These are phyloP conservation scores for Penicillium coprophilum DNA, from an alignment of 495 filamentous ascomycete species.

Conservation along the genomic window DNA sequence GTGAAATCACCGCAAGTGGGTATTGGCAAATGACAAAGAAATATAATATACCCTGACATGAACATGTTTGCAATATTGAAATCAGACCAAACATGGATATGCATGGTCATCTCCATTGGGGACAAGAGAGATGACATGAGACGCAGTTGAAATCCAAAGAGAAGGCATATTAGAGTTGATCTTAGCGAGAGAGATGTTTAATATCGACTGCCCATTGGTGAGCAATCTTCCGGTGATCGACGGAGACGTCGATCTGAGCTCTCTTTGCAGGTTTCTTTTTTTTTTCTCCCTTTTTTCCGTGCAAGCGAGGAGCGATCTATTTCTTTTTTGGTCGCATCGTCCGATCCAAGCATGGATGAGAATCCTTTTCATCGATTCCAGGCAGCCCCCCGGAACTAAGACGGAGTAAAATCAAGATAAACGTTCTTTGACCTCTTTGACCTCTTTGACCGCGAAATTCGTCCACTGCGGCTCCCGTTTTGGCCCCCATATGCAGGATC, in stretches of 20 bases:
- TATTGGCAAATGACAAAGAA: background rate
- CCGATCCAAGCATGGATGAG: constrained; percentile 23
- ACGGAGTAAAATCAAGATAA: background rate
- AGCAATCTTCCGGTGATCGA: constrained; percentile 41
- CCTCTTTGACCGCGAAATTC: background rate
- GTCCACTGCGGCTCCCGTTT: background rate
- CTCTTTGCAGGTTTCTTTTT: background rate
- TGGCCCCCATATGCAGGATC: background rate
- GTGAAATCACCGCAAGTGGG: background rate
- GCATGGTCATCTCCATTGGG: background rate
- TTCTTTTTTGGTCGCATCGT: constrained; percentile 16
- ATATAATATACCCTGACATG: background rate
- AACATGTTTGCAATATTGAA: constrained; percentile 28
- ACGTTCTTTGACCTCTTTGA: constrained; percentile 1
- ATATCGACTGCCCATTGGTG: constrained; percentile 36
- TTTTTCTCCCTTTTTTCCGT: background rate
- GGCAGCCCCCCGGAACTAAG: background rate
- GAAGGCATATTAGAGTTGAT: constrained; percentile 27
- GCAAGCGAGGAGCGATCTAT: constrained; percentile 14
- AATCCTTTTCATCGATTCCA: constrained; percentile 14
- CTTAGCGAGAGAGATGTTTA: constrained; percentile 28
- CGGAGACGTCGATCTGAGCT: constrained; percentile 38
- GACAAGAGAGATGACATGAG: constrained; percentile 2
- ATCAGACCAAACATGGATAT: constrained; percentile 26
- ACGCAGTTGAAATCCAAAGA: background rate